Conservation (phyloP, 768 basidiomycete species). For the Auricularia heimuer region DNA sequence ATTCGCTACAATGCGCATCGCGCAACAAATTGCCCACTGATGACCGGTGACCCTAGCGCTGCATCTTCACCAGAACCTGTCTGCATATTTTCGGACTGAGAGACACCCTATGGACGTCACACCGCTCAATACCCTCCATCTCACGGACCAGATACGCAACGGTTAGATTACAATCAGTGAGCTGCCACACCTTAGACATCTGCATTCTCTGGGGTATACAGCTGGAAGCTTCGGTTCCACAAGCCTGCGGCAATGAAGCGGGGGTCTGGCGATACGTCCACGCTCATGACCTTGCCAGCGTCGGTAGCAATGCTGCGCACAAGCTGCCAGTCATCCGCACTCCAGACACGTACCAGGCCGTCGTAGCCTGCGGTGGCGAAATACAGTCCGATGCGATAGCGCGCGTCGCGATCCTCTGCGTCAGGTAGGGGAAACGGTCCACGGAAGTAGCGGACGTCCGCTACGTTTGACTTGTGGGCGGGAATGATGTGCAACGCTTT, state of each 20-base stretch:
- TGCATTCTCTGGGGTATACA: constrained; percentile 73
- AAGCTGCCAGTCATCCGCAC: constrained; percentile 95
- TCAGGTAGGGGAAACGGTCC: constrained; percentile 34
- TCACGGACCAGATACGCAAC: too few relatives aligned
- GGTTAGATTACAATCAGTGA: too few relatives aligned
- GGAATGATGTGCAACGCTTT: constrained; percentile 94
- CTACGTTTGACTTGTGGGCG: constrained; percentile 89
- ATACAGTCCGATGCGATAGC: constrained; percentile 81
- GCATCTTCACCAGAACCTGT: too few relatives aligned
- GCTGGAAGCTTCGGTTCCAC: constrained; percentile 89
- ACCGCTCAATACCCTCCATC: too few relatives aligned
- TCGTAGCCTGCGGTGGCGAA: constrained; percentile 93
- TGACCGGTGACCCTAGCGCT: too few relatives aligned
- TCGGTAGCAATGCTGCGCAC: constrained; percentile 84
- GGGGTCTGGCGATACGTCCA: constrained; percentile 79
- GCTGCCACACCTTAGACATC: constrained; percentile 8
- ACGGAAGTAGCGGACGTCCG: constrained; percentile 92
- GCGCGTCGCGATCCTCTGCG: constrained; percentile 52
- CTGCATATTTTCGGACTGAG: too few relatives aligned
- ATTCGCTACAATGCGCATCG: too few relatives aligned
- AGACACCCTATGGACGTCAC: too few relatives aligned
- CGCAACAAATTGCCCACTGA: too few relatives aligned
- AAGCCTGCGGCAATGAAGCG: constrained; percentile 81
- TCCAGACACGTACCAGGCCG: constrained; percentile 92
- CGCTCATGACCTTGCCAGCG: constrained; percentile 98